Percentiles rank a stretch among this genome's conserved stretches.
Conservation (phyloP, 306 rosid species). For the Gastrolobium bilobum region DNA sequence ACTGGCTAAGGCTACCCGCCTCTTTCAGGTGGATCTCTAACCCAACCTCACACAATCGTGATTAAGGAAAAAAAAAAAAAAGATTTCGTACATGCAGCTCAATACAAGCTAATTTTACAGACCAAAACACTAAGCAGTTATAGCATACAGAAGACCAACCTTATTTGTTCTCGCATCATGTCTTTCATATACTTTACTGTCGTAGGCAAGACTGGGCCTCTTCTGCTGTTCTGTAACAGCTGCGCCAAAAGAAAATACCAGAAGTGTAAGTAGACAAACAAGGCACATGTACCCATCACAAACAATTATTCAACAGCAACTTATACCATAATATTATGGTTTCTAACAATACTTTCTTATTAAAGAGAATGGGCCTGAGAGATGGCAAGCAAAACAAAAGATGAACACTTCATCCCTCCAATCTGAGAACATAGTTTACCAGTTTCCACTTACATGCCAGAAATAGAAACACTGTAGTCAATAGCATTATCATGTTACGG, state of each 20-base stretch:
- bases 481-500: neutral
- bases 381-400: conserved; percentile 29
- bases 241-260: conserved; percentile 52
- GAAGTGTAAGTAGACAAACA: conserved; percentile 47
- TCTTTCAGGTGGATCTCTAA: no score
- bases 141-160: conserved; percentile 63
- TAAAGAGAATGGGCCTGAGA: conserved; percentile 7
- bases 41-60: neutral
- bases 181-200: conserved; percentile 75
- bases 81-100: conserved; percentile 7
- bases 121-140: conserved; percentile 35
- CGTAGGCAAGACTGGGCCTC: conserved; percentile 71
- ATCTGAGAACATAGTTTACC: conserved; percentile 38
- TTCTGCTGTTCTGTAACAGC: conserved; percentile 83
- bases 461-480: conserved; percentile 31
- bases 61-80: neutral
- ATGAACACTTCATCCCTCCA: conserved; percentile 13
- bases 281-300: conserved; percentile 9
- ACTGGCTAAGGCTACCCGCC: no score
- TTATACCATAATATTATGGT: conserved; percentile 7
- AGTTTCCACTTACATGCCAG: neutral
- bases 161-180: conserved; percentile 77
- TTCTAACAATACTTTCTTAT: neutral
- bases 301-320: conserved; percentile 28
- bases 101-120: conserved; percentile 29